Base-by-base conservation (phyloP, 2,329 filamentous ascomycete genomes). In the Myotisia sp. region DNA sequence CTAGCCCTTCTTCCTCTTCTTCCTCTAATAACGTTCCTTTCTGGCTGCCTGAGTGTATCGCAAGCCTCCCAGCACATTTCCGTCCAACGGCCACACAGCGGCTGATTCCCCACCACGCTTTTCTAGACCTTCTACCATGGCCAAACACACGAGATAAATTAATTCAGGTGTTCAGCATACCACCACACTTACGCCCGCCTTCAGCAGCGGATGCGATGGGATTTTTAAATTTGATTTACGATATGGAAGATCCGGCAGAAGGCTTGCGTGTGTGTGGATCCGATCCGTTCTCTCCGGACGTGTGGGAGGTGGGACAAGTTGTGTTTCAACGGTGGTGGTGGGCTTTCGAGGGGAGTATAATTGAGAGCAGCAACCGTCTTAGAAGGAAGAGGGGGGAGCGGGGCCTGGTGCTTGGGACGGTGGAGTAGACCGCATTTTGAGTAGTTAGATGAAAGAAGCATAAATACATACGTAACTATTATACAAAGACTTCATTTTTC, bases 301-400 rank as follows among this genome's bases (percentile, higher is more conserved):
- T 55, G 19, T 76, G 70, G 70, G 71, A 76, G 48, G 59, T 74
- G 8, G 70, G 70, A 1, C 68, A 74, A 49, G 45, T 62, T n/a
- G 51, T 74, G 14, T 74, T 73, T 48, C 61, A 66, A 49, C 59
- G 63, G 26, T 75, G 71, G 71, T 76, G 69, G 69, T 74, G 71
- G 51, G 50, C 70, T 22, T 67, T 75, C 46, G 70, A 75, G 44
- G 48, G 58, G 6, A 54, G 56, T 7, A 60, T 74, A 10, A 50
- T 75, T n/a, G 60, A 64, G 28, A 60, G 59, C 34, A 70, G 68
- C 45, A 74, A 75, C 49, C 52, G 58, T 33, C 60, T 62, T 59
- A 58, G 70, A 40, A 55, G 44, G 34, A 45, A 61, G 34, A 59
- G 68, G 35, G 70, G 69, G 0, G 59, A 47, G 24, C 38, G 38